These are phyloP conservation scores for Corylus heterophylla DNA, from an alignment of 306 rosid genomes.

Conservation along the genomic window DNA sequence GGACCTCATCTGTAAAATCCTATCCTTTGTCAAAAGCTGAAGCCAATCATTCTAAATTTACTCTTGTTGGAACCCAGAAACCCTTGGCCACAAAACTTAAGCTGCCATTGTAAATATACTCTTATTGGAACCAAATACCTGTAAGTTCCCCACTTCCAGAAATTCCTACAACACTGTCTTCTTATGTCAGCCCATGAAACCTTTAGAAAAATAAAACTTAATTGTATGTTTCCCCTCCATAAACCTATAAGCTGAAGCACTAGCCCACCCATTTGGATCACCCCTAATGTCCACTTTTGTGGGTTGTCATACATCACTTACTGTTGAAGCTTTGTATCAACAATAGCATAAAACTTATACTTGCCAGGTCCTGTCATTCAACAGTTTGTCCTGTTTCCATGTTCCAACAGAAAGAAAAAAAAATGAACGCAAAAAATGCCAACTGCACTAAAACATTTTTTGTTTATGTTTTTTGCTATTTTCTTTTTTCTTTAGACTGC, in stretches of 20 bases:
- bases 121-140: background rate
- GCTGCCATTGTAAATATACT: no score
- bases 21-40: no score
- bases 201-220: background rate
- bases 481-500: background rate
- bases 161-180: background rate
- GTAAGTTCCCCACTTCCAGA: background rate
- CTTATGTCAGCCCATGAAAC: background rate
- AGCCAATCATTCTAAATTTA: no score
- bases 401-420: background rate
- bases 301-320: background rate
- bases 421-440: background rate
- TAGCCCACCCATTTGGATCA: background rate
- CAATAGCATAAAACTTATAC: background rate
- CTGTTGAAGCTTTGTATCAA: background rate
- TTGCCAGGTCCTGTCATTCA: background rate
- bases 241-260: conserved; percentile 2
- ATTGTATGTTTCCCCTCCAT: background rate
- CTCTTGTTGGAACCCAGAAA: no score
- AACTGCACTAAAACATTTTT: background rate
- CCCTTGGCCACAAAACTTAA: no score
- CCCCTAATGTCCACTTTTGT: background rate
- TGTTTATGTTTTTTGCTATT: background rate
- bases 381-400: background rate
- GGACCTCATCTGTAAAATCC: no score